Evolutionary conservation across 768 basidiomycete genomes (phyloP).

Genomic region (Pleurotus ostreatus): DNA sequence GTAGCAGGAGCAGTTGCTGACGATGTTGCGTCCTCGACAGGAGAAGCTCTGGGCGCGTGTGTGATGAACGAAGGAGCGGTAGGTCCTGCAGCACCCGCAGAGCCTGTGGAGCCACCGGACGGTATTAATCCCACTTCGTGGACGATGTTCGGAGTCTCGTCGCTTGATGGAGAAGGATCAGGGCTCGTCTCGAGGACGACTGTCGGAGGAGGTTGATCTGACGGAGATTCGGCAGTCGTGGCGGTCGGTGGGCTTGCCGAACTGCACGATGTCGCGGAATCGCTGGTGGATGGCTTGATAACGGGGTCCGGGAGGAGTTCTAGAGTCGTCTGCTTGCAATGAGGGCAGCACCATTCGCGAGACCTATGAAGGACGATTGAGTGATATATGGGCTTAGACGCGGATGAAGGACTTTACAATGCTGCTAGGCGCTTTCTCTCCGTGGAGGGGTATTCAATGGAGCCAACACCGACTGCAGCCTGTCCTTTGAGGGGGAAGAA

Average conservation of each 20-base stretch:
- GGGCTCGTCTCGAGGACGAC: neutral
- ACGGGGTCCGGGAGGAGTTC: slow-evolving; percentile 69
- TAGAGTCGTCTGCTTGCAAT: slow-evolving; percentile 64
- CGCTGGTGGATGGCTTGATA: slow-evolving; percentile 1
- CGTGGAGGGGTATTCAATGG: slow-evolving; percentile 68
- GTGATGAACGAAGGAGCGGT: slow-evolving; percentile 2
- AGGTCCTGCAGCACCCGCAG: neutral
- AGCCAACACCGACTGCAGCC: slow-evolving; percentile 83
- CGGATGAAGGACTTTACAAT: slow-evolving; percentile 45
- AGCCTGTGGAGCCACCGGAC: neutral
- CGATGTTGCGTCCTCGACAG: neutral
- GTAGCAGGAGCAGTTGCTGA: neutral
- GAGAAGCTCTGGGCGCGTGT: neutral
- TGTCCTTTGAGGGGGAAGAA: slow-evolving; percentile 90
- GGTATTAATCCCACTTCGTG: slow-evolving; percentile 3
- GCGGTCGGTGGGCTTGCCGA: neutral
- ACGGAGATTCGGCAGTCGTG: neutral
- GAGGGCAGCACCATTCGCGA: slow-evolving; percentile 75
- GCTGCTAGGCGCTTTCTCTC: slow-evolving; percentile 78
- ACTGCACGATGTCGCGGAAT: neutral
- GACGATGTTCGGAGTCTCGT: neutral
- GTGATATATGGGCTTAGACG: slow-evolving; percentile 8
- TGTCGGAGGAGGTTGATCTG: neutral
- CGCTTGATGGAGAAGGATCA: neutral
- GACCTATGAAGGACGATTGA: slow-evolving; percentile 46